Percentiles rank a stretch among this genome's conserved stretches.
Evolutionary conservation across 257 asterid species (phyloP).

Genomic region (Striga asiatica): DNA sequence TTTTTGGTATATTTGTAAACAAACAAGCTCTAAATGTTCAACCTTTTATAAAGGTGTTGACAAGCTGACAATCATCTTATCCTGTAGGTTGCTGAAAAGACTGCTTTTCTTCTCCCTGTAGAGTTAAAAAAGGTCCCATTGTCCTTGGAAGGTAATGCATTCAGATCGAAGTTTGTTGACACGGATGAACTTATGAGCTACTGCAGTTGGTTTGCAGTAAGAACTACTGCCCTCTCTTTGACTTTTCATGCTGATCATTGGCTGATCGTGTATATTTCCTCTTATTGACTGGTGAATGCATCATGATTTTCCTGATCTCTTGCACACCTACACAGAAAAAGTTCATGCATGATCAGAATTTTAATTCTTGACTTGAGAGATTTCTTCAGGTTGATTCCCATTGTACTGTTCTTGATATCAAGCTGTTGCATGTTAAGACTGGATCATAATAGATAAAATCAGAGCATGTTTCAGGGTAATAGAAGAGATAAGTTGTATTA

Average conservation of each 20-base stretch:
- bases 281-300: background rate
- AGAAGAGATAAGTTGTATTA: background rate
- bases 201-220: conserved; percentile 99
- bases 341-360: background rate
- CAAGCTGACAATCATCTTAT: conserved; percentile 12
- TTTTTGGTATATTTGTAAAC: too few relatives aligned
- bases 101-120: conserved; percentile 84
- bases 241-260: conserved; percentile 2
- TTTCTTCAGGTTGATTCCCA: background rate
- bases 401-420: background rate
- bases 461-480: background rate
- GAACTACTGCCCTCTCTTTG: conserved; percentile 23
- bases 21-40: too few relatives aligned
- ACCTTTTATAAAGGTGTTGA: background rate
- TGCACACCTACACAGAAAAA: background rate
- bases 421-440: background rate
- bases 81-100: conserved; percentile 91
- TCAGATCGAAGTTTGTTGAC: conserved; percentile 80
- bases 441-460: background rate
- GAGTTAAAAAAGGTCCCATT: conserved; percentile 78
- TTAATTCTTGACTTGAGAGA: background rate
- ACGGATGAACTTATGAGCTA: conserved; percentile 89
- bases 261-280: background rate
- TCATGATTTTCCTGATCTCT: background rate
- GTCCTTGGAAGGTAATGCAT: conserved; percentile 90